A percentile compares a stretch with the other conserved stretches of the same genome.
These are phyloP conservation scores for Acer campestre DNA, from an alignment of 345 rosid species.

Conservation along the genomic window DNA sequence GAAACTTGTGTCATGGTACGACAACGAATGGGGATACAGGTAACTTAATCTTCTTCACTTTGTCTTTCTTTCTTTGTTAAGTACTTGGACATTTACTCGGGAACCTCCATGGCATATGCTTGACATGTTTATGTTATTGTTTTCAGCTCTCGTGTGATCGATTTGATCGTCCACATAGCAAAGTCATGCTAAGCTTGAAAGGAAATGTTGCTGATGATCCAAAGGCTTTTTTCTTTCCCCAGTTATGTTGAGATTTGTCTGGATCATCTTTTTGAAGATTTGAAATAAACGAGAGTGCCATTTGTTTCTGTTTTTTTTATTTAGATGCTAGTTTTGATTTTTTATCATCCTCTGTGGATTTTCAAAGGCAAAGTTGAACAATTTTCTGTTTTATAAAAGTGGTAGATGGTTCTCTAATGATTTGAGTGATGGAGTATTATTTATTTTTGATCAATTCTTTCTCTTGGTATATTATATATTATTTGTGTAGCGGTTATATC, in stretches of 20 bases:
- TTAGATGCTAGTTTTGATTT: not conserved
- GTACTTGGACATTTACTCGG: too few relatives aligned
- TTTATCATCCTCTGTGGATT: not conserved
- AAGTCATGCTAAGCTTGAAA: constrained; percentile 17
- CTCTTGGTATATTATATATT: too few relatives aligned
- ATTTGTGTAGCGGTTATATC: too few relatives aligned
- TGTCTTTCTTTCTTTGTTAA: too few relatives aligned
- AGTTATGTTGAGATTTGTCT: not conserved
- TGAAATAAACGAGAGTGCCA: not conserved
- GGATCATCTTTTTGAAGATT: not conserved
- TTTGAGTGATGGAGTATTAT: not conserved
- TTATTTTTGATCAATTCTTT: not conserved
- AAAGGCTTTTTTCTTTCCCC: not conserved
- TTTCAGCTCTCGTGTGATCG: constrained; percentile 75
- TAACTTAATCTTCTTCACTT: constrained; percentile 17
- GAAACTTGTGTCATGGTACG: constrained; percentile 85
- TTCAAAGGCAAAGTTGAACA: not conserved
- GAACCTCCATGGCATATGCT: too few relatives aligned
- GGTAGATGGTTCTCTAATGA: not conserved
- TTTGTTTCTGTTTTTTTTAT: constrained; percentile 2
- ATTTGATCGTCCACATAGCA: constrained; percentile 75
- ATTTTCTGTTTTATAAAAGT: not conserved
- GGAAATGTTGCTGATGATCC: constrained; percentile 11
- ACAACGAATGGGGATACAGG: constrained; percentile 98
- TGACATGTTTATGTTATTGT: not conserved